Evolutionary conservation across 2,329 filamentous ascomycete species (phyloP).

Genomic region (Aureobasidium zeae): DNA sequence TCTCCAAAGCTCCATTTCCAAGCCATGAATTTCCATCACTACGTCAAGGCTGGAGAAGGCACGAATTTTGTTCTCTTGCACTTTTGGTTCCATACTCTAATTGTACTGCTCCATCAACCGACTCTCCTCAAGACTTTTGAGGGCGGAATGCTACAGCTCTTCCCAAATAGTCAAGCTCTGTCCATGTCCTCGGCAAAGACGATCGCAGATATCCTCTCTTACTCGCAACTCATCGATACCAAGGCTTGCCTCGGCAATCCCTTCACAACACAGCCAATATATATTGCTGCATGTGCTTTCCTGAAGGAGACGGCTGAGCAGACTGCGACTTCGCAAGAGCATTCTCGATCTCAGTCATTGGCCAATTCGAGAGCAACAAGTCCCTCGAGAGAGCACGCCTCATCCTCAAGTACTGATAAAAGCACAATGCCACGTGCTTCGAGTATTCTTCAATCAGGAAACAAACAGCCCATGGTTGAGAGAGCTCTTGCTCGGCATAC

Average conservation of each 20-base stretch:
- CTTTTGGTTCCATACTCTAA: conserved; percentile 81
- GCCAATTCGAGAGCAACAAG: conserved; percentile 34
- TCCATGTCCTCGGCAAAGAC: conserved; percentile 88
- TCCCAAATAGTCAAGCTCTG: conserved; percentile 68
- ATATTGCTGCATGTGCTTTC: conserved; percentile 83
- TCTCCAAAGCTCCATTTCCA: conserved; percentile 72
- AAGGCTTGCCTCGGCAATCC: conserved; percentile 82
- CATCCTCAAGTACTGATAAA: neutral
- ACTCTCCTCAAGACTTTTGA: conserved; percentile 71
- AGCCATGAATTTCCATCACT: conserved; percentile 75
- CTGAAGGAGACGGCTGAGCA: conserved; percentile 70
- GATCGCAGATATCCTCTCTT: conserved; percentile 78
- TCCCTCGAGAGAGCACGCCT: conserved; percentile 27
- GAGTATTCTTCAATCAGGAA: neutral
- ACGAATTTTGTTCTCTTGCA: conserved; percentile 81
- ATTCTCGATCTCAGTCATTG: conserved; percentile 38
- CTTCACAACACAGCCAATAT: conserved; percentile 80
- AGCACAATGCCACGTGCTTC: neutral
- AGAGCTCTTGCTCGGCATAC: conserved; percentile 54
- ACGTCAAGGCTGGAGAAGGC: conserved; percentile 69
- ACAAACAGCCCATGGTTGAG: conserved; percentile 9
- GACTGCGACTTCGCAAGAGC: conserved; percentile 52
- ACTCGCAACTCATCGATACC: conserved; percentile 75
- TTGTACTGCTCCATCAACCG: conserved; percentile 76
- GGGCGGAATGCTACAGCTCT: conserved; percentile 58